Evolutionary conservation across 805 yeast genomes (phyloP).

Genomic region (Teunomyces atbi): DNA sequence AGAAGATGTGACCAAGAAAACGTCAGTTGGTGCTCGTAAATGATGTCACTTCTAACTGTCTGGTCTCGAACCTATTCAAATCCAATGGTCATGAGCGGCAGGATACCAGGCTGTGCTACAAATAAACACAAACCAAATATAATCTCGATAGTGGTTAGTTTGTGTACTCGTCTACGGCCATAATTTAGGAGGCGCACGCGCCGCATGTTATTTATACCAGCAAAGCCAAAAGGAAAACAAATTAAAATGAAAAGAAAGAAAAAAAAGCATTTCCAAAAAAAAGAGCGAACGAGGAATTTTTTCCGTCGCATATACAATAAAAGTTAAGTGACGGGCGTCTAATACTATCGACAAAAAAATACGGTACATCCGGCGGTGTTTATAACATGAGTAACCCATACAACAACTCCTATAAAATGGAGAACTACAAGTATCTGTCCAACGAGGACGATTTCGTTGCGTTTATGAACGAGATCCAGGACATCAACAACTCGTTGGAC

Average conservation of each 20-base stretch:
- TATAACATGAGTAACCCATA: slow-evolving; percentile 37
- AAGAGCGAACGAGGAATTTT: neutral
- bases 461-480: slow-evolving; percentile 45
- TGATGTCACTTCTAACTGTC: too few relatives aligned
- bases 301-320: neutral
- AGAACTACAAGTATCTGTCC: slow-evolving; percentile 22
- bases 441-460: slow-evolving; percentile 43
- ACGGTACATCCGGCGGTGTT: neutral
- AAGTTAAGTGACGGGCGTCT: slow-evolving; percentile 4
- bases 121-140: too few relatives aligned
- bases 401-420: slow-evolving; percentile 27
- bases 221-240: neutral
- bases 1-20: too few relatives aligned
- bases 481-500: slow-evolving; percentile 42
- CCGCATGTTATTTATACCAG: neutral
- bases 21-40: too few relatives aligned
- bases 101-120: too few relatives aligned
- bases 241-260: neutral
- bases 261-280: neutral
- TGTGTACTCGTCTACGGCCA: too few relatives aligned
- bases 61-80: too few relatives aligned
- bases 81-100: too few relatives aligned
- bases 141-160: too few relatives aligned
- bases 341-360: neutral
- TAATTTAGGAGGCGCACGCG: too few relatives aligned